Evolutionary conservation across 495 filamentous ascomycete genomes (phyloP).

Genomic region (Penicillium manginii): DNA sequence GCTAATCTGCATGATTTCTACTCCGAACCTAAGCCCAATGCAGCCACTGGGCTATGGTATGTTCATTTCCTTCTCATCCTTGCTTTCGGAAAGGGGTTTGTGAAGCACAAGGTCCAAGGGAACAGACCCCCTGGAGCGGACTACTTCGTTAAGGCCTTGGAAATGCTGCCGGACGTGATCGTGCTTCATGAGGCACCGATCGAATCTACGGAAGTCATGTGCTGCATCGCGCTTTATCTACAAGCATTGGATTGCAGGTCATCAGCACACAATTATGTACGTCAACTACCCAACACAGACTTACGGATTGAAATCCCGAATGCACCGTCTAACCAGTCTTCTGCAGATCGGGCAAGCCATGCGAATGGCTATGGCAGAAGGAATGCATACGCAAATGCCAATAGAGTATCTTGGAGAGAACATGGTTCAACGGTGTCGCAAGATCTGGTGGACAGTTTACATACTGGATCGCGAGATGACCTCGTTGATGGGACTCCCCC

Average conservation of each 20-base stretch:
- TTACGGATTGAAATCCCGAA: not conserved
- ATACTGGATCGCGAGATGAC: slow-evolving; percentile 50
- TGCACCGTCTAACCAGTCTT: not conserved
- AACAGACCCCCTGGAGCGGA: slow-evolving; percentile 39
- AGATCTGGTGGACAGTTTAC: slow-evolving; percentile 53
- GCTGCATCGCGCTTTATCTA: slow-evolving; percentile 46
- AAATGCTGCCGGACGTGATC: slow-evolving; percentile 41
- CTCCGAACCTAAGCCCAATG: slow-evolving; percentile 27
- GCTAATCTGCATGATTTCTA: slow-evolving; percentile 39
- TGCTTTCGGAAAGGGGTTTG: slow-evolving; percentile 49
- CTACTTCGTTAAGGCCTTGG: slow-evolving; percentile 45
- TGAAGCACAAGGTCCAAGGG: slow-evolving; percentile 36
- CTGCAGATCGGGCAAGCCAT: slow-evolving; percentile 48
- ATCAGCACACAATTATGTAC: slow-evolving; percentile 44
- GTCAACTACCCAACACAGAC: not conserved
- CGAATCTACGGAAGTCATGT: slow-evolving; percentile 45
- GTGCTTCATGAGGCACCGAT: slow-evolving; percentile 40
- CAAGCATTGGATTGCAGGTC: slow-evolving; percentile 44
- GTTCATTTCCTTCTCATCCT: slow-evolving; percentile 50
- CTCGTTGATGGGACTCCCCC: slow-evolving; percentile 48
- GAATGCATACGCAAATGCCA: slow-evolving; percentile 50
- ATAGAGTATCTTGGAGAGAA: slow-evolving; percentile 35
- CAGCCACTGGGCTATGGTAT: slow-evolving; percentile 40
- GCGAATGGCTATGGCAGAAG: slow-evolving; percentile 45
- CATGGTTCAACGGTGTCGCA: slow-evolving; percentile 41